A percentile compares a stretch with the other conserved stretches of the same genome.
These are phyloP conservation scores for Verbena officinalis DNA, from an alignment of 257 asterid species.

Conservation along the genomic window DNA sequence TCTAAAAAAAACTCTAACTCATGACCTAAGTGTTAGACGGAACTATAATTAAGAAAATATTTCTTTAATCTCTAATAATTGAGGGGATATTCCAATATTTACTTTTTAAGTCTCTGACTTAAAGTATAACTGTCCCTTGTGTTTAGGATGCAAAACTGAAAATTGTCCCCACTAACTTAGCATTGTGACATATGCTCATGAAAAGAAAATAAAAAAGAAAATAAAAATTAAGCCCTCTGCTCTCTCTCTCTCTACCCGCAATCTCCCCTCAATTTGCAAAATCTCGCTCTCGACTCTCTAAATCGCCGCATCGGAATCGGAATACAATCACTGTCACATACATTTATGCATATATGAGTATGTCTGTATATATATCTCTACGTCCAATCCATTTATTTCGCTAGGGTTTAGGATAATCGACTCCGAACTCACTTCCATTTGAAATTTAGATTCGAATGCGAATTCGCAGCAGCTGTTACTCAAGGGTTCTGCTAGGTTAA, in stretches of 20 bases:
- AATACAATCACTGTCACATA: neutral
- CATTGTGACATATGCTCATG: no score
- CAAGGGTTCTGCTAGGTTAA: conserved; percentile 45
- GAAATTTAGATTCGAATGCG: conserved; percentile 52
- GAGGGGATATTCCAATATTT: no score
- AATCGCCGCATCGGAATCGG: conserved; percentile 45
- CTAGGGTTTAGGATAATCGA: conserved; percentile 61
- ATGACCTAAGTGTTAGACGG: no score
- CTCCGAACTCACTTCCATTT: conserved; percentile 23
- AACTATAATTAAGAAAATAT: no score
- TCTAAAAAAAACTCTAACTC: no score
- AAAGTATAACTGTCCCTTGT: no score
- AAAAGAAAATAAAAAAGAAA: no score
- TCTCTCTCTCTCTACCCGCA: conserved; percentile 2
- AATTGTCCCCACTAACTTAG: no score
- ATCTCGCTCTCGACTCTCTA: conserved; percentile 42
- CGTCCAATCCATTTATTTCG: conserved; percentile 18
- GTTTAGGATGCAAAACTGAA: no score
- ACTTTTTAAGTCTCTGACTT: no score
- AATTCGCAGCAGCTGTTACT: conserved; percentile 34
- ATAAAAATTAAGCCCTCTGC: conserved; percentile 6
- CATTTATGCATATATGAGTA: neutral
- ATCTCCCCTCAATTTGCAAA: conserved; percentile 35
- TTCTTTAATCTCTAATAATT: no score
- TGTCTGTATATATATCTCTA: conserved; percentile 23